Evolutionary conservation across 2,329 filamentous ascomycete species (phyloP).

Genomic region (Fusarium mundagurra): DNA sequence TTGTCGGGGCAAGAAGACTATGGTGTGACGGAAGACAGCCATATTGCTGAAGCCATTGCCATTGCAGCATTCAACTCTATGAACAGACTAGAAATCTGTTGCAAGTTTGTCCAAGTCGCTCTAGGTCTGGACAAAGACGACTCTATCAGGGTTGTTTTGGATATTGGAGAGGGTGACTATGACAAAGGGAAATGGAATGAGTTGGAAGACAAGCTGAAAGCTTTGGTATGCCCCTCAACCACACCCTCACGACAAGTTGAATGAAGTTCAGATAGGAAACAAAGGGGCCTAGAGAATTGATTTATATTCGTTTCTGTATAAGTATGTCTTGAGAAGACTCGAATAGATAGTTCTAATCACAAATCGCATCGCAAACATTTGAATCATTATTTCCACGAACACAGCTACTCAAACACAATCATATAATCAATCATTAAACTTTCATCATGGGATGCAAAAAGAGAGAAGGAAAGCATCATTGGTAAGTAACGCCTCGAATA

Average conservation of each 20-base stretch:
- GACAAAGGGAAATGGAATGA: neutral
- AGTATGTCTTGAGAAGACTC: neutral
- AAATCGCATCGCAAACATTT: neutral
- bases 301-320: neutral
- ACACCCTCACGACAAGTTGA: neutral
- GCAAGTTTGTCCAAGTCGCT: neutral
- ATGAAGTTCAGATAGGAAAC: neutral
- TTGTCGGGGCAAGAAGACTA: neutral
- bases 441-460: neutral
- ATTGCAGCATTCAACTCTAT: neutral
- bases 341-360: neutral
- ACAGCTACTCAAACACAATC: neutral
- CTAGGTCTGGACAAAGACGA: neutral
- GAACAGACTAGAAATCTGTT: neutral
- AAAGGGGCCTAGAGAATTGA: neutral
- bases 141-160: neutral
- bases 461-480: neutral
- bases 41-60: neutral
- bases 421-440: rapidly evolving
- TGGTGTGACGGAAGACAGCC: neutral
- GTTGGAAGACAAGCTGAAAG: neutral
- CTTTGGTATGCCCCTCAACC: rapidly evolving
- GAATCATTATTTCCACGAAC: rapidly evolving
- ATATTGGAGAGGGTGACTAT: neutral
- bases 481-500: rapidly evolving